Base-by-base conservation (phyloP, 1,284 basidiomycete genomes). In the Trichosporon coremiiforme region DNA sequence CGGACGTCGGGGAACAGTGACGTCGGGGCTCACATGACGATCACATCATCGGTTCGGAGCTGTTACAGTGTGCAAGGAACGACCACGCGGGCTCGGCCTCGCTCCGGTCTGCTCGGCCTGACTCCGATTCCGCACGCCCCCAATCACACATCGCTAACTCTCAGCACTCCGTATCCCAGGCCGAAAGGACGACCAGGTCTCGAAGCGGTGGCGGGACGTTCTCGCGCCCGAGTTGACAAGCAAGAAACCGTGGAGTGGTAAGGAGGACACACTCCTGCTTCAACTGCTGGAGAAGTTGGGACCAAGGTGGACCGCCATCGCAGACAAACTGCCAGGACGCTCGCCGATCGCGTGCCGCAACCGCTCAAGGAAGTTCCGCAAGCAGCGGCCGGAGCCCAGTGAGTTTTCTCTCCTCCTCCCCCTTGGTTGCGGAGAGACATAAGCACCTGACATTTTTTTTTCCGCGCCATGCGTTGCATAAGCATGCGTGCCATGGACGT, bases 201-300 rank as follows among this genome's bases (percentile, higher is more conserved):
- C 75, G 31, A 76, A 76, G 60, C 69, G 75, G 15, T 76, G 75
- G 75, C 55, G 70, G 35, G 75, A 76, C 65, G 75, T 76, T 17
- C 68, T 75, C 25, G 68, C 68, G 13, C 74, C 75, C 7, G 70
- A 70, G 29, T 71, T 76, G 33, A 71, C 67, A 2, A 65, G 68
- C 64, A 69, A 75, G 36, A 68, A 65, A 47, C 72, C 75, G 8
- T 76, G 75, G 75, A 68, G 71, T 2, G 36, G 38, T 20, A 38
- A 69, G 8, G 75, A 76, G 66, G 75, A 76, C 47, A 67, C 69
- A 2, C 47, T 74, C 36, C 65, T 76, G n/a, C 64, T 73, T 17
- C 36, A 67, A 17, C 70, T 76, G 2, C 68, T 70, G 63, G 69
- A 73, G 47, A 66, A 68, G 50, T 66, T 64, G n/a, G 75, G 75